Evolutionary conservation across 306 rosid species (phyloP), one percentile per base, ranked within the genome.

Genomic region (Benincasa hispida): DNA sequence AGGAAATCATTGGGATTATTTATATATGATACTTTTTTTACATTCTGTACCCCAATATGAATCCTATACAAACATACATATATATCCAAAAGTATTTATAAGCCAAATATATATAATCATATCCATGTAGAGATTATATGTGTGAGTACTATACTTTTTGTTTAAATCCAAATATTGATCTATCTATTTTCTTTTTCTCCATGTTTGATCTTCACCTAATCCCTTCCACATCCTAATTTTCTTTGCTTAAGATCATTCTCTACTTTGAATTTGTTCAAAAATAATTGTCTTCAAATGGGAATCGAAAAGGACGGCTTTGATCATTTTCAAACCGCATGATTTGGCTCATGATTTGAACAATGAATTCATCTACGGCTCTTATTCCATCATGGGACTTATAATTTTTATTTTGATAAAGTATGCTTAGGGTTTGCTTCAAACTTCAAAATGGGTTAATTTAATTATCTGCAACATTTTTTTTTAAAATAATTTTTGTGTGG

Each of bases 351-450:
- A 59, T 61, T 61, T 61, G 21, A 68, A 42, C 13, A 42, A 68
- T 41, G 73, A 66, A 51, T 66, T 66, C 51, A 66, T 66, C 73
- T n/a, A 66, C 50, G 50, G 28, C 72, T 65, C 72, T 35, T 9
- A 65, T 22, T 68, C 11, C 22, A 69, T 45, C 37, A 24, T 61
- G 9, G 13, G 35, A 2, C 17, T 32, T 19, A 6, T 7, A 45
- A 47, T 45, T 0, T 25, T 69, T 1, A 61, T 17, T 61, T 28
- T 28, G 34, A 45, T 45, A 27, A 45, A 24, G 22, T 47, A 39
- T 37, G 32, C 1, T 67, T 39, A 5, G n/a, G 19, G 11, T 11
- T 39, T 39, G 41, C 24, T 32, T 62, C 45, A 25, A 32, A 11
- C 11, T 21, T 42, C 34, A 67, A 37, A 65, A 39, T 8, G 74